phyloP scores from a whole-genome alignment of 306 rosid genomes.

The Glycyrrhiza uralensis region DNA sequence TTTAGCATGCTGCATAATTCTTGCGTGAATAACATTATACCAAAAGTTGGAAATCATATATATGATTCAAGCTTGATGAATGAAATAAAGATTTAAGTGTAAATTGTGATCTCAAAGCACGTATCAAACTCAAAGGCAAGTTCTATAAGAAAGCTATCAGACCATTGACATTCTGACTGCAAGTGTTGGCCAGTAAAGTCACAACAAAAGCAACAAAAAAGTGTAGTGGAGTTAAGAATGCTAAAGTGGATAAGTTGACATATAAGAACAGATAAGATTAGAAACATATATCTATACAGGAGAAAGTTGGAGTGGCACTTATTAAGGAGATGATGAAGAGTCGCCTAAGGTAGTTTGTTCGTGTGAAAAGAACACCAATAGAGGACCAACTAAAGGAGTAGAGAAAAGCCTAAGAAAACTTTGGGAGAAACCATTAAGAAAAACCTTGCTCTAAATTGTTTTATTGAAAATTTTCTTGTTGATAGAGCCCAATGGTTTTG shows the following conservation, averaged over 20 bases:
- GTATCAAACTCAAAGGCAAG: neutral
- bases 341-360: neutral
- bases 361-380: neutral
- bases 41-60: too few relatives aligned
- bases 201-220: neutral
- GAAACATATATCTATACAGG: neutral
- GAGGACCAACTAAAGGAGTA: neutral
- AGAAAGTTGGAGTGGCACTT: neutral
- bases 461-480: neutral
- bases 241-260: neutral
- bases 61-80: too few relatives aligned
- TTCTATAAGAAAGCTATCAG: neutral
- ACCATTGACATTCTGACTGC: too few relatives aligned
- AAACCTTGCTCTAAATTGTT: neutral
- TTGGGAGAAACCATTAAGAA: neutral
- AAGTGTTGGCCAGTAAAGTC: neutral
- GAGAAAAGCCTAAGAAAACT: neutral
- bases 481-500: neutral
- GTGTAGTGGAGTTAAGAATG: neutral
- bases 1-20: too few relatives aligned
- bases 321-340: neutral
- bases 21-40: too few relatives aligned
- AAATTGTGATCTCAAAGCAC: neutral
- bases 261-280: neutral
- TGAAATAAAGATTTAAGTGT: neutral